phyloP scores from a whole-genome alignment of 2,329 filamentous ascomycete species.

The Ceratocystis alfenasii region DNA sequence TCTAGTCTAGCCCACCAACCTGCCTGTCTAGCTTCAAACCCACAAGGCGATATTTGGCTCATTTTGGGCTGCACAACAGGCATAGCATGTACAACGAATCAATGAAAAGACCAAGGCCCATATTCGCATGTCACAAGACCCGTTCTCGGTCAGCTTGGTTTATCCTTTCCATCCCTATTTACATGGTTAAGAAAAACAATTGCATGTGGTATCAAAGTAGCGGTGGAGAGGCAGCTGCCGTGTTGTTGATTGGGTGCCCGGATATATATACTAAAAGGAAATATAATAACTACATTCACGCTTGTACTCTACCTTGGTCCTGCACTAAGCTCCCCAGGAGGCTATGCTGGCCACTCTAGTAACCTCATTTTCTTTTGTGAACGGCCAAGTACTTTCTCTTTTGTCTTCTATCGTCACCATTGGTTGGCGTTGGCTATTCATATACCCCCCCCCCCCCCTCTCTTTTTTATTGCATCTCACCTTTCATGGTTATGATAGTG shows the following conservation, averaged over 20 bases:
- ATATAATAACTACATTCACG: background rate
- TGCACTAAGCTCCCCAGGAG: background rate
- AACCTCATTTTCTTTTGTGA: background rate
- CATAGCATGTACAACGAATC: background rate
- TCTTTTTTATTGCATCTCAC: background rate
- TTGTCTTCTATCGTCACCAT: background rate
- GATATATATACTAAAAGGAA: background rate
- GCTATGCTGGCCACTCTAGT: background rate
- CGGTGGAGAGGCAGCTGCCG: background rate
- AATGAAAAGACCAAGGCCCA: background rate
- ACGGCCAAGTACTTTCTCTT: background rate
- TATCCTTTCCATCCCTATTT: background rate
- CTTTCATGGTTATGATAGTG: background rate
- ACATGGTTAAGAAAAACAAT: background rate
- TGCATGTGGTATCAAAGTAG: background rate
- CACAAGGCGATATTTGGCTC: background rate
- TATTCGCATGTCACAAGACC: slow-evolving; percentile 6
- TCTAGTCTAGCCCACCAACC: background rate
- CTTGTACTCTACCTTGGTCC: too few relatives aligned
- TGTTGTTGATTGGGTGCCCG: background rate
- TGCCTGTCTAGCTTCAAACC: background rate
- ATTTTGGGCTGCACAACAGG: background rate
- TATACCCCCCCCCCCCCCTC: background rate
- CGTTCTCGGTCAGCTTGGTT: background rate
- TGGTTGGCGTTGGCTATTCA: background rate